These are phyloP conservation scores for Puccinia triticina DNA, from an alignment of 1,284 basidiomycete species.

Conservation along the genomic window DNA sequence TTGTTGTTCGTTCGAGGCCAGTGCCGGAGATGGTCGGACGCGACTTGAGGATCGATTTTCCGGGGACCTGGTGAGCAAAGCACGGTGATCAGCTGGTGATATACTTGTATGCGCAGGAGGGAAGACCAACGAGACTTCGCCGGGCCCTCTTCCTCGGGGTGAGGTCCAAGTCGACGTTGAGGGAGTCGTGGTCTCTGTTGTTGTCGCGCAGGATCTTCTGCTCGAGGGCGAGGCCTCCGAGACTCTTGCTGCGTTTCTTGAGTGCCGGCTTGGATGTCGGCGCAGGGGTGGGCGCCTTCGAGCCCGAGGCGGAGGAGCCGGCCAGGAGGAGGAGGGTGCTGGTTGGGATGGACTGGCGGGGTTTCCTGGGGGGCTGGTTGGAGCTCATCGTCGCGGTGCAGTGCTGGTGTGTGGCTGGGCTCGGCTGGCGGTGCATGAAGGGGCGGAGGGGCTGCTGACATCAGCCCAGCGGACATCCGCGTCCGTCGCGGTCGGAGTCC, in stretches of 20 bases:
- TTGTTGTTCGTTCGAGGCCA: constrained; percentile 32
- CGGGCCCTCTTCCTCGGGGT: constrained; percentile 50
- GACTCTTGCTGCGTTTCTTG: constrained; percentile 49
- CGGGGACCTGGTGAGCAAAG: constrained; percentile 22
- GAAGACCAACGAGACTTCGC: constrained; percentile 40
- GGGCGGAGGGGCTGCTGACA: background rate
- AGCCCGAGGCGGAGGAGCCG: background rate
- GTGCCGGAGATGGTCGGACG: constrained; percentile 46
- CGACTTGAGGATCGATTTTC: constrained; percentile 50
- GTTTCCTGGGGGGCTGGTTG: background rate
- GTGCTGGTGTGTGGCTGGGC: background rate
- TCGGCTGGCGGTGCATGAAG: background rate
- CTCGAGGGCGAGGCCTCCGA: constrained; percentile 34
- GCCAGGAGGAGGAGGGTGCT: background rate
- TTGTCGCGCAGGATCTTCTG: constrained; percentile 17
- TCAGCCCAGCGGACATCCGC: too few relatives aligned
- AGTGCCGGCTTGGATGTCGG: background rate
- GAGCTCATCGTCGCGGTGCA: background rate
- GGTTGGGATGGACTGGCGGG: constrained; percentile 1
- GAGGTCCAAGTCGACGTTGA: constrained; percentile 32
- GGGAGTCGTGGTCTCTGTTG: background rate
- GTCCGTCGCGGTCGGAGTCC: too few relatives aligned
- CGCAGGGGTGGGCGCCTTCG: background rate
- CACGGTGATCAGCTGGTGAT: background rate
- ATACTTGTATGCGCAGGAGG: background rate